Conservation (phyloP, 192 early-diverging fungal genomes). For the Martensiomyces pterosporus region DNA sequence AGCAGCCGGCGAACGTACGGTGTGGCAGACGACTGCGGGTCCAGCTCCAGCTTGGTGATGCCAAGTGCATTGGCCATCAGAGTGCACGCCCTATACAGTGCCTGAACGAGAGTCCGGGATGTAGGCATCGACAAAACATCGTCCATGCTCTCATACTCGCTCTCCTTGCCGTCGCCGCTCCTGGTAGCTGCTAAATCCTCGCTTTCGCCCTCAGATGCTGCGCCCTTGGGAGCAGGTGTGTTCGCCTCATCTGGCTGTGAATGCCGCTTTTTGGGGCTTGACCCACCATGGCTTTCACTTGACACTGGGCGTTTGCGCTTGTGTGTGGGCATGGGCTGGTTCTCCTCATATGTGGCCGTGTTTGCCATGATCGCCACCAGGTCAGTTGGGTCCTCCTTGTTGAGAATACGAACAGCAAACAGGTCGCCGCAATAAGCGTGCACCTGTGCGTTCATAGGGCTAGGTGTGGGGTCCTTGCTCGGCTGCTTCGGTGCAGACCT, state of each 20-base stretch:
- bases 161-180: not conserved
- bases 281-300: too few relatives aligned
- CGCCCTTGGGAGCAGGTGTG: not conserved
- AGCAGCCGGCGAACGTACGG: constrained; percentile 43
- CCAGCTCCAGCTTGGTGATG: constrained; percentile 27
- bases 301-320: not conserved
- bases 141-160: not conserved
- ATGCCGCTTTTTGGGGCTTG: too few relatives aligned
- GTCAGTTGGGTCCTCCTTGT: constrained; percentile 49
- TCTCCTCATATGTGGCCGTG: constrained; percentile 39
- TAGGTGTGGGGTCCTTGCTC: not conserved
- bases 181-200: too few relatives aligned
- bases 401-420: constrained; percentile 45
- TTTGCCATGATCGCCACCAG: constrained; percentile 47
- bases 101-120: constrained; percentile 43
- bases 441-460: constrained; percentile 18
- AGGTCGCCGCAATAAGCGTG: constrained; percentile 49
- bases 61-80: constrained; percentile 34
- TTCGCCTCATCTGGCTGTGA: not conserved
- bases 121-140: constrained; percentile 14
- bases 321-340: constrained; percentile 12
- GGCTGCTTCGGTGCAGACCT: constrained; percentile 5
- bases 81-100: constrained; percentile 34
- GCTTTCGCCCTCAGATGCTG: not conserved
- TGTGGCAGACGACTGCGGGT: constrained; percentile 36